Evolutionary conservation across 768 basidiomycete genomes (phyloP), one percentile per base, ranked within the genome.

Genomic region (Xerocomus potaroensis): DNA sequence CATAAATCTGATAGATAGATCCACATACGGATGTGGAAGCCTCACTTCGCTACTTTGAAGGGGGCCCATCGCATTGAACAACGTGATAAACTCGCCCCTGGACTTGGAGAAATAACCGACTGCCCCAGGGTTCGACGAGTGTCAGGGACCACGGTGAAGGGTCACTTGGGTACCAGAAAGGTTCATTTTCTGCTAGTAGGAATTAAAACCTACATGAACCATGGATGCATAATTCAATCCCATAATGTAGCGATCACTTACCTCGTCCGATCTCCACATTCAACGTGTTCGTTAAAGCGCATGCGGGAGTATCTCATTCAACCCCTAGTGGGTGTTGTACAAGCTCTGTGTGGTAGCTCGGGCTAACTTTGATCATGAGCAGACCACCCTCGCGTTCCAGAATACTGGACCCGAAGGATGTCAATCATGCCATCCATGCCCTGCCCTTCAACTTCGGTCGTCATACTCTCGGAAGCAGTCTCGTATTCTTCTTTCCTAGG

Each of bases 91-190:
- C 36, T 69, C 65, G 3, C 88, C 89, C n/a, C 66, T 64, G 0
- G 82, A 77, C 54, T 83, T 85, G 27, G 71, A 72, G 21, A 90
- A 66, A 60, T 85, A 92, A 3, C 90, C 90, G 8, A 91, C 82
- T 3, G 82, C 80, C 7, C 89, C 90, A n/a, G 2, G 90, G 65
- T 11, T 72, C 62, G 0, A 91, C 76, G 5, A 57, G 72, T 4
- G 75, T 67, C 2, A 88, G 89, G 5, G 70, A 73, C 88, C 88
- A 92, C 6, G 65, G 7, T 88, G 83, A 18, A 83, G 63, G 0
- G 73, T 78, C 48, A 87, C 82, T 83, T n/a, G n/a, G 21, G 8
- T 43, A 42, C n/a, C 26, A 11, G 24, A 4, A 8, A n/a, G n/a
- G 8, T 33, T 24, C n/a, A 16, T n/a, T n/a, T n/a, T n/a, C 32